These are phyloP conservation scores for Cryptococcus sp. DNA, from an alignment of 1,284 basidiomycete genomes.

Conservation along the genomic window DNA sequence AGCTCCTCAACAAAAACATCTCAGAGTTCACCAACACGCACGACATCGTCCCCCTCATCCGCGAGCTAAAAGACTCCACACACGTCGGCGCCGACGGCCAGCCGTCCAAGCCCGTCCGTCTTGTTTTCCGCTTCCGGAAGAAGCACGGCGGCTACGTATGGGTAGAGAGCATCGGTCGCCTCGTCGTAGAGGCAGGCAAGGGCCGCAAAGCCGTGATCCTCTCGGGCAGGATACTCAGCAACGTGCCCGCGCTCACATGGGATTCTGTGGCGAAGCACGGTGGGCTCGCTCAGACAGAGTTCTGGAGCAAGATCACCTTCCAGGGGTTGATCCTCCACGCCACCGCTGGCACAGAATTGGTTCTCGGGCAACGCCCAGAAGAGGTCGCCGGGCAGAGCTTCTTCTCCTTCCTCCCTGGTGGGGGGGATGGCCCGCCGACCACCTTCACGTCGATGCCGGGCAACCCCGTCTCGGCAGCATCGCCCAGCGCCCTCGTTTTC, in stretches of 20 bases:
- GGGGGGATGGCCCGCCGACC: conserved; percentile 31
- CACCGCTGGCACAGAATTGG: conserved; percentile 26
- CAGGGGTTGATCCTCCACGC: conserved; percentile 45
- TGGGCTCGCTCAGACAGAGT: conserved; percentile 50
- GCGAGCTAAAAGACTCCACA: conserved; percentile 80
- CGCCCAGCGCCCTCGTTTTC: conserved; percentile 9
- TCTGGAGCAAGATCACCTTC: conserved; percentile 42
- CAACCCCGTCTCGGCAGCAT: conserved; percentile 20
- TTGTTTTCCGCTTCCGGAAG: conserved; percentile 70
- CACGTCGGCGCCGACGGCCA: conserved; percentile 43
- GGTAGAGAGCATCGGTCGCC: conserved; percentile 78
- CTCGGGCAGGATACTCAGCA: conserved; percentile 64
- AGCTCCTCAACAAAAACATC: conserved; percentile 74
- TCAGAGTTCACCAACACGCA: conserved; percentile 79
- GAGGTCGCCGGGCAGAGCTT: conserved; percentile 41
- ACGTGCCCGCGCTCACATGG: conserved; percentile 66
- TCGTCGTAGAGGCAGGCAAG: conserved; percentile 84
- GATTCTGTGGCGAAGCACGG: conserved; percentile 55
- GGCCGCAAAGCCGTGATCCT: conserved; percentile 84
- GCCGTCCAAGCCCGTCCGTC: conserved; percentile 57
- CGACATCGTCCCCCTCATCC: conserved; percentile 84
- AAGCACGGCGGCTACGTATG: conserved; percentile 70
- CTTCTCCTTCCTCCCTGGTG: conserved; percentile 40
- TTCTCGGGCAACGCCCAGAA: conserved; percentile 34
- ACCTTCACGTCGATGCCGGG: conserved; percentile 15